Conservation (phyloP, 2,329 filamentous ascomycete species). For the Penicillium psychrosexuale region DNA sequence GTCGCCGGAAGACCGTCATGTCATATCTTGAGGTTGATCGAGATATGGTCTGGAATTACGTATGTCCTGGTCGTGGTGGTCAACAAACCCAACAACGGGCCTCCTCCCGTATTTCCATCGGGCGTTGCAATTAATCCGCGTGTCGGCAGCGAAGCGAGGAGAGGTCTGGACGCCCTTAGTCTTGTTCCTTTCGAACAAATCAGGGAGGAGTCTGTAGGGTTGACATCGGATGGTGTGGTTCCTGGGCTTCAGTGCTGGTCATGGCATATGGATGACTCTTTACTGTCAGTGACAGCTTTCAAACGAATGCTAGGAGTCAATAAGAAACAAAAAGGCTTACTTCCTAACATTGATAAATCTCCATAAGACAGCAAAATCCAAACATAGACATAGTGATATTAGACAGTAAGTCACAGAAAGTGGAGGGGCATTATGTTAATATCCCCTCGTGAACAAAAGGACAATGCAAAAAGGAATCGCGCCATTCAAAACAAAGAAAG, state of each 20-base stretch:
- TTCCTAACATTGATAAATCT: neutral
- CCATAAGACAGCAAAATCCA: neutral
- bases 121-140: too few relatives aligned
- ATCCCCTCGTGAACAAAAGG: constrained; percentile 11
- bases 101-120: neutral
- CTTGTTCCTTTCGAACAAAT: too few relatives aligned
- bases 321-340: neutral
- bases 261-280: too few relatives aligned
- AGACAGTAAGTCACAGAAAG: constrained; percentile 17
- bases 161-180: too few relatives aligned
- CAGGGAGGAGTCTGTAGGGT: too few relatives aligned
- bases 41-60: neutral
- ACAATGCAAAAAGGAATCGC: constrained; percentile 25
- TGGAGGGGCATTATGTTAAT: constrained; percentile 14
- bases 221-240: neutral
- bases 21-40: neutral
- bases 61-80: neutral
- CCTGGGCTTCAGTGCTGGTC: neutral
- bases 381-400: constrained; percentile 11
- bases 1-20: neutral
- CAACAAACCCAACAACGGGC: neutral
- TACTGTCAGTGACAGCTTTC: too few relatives aligned
- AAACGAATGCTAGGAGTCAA: neutral
- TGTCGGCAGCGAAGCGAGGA: too few relatives aligned
- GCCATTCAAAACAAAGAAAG: constrained; percentile 13